Evolutionary conservation across 208 protist genomes (phyloP), one percentile per base, ranked within the genome.

Genomic region (Crithidia mellificae): DNA sequence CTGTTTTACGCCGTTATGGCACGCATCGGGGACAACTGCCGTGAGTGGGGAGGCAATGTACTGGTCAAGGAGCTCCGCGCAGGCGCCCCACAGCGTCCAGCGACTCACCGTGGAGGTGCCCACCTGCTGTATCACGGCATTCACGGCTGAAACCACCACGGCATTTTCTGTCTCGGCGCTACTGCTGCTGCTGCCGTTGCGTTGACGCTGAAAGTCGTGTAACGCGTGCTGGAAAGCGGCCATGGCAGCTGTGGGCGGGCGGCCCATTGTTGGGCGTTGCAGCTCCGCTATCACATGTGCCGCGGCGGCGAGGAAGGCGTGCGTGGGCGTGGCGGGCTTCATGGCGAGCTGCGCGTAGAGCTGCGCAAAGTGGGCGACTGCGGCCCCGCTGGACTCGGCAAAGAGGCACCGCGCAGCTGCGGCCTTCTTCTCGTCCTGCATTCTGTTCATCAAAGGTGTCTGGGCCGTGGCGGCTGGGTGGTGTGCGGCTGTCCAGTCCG

Each of bases 31-130:
- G n/a, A n/a, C n/a, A n/a, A n/a, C n/a, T 38, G 34, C 34, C 34
- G 34, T 38, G 5, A 86, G 53, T 9, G 80, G 86, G 24, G 74
- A 77, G 39, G 34, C 27, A 4, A 92, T 63, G 50, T 67, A 78
- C 2, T 53, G 14, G 27, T 73, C 29, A 12, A 92, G 72, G 14
- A 81, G 63, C 8, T 66, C 43, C 9, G 84, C 57, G 64, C 87
- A 92, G 55, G 77, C 79, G 15, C 68, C 61, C 87, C 87, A 92
- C 66, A 92, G 63, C 2, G 83, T 78, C 72, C 83, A 83, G 1
- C 87, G 83, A 36, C 47, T 59, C 47, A 81, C 30, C 20, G 63
- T 47, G 9, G 80, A 79, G 57, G 72, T 43, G n/a, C 72, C 64
- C 9, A 92, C 69, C 62, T 88, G 81, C 59, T 90, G 77, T 36